phyloP scores from a whole-genome alignment of 129 eudicot genomes.

The Chrysanthemum seticuspe region DNA sequence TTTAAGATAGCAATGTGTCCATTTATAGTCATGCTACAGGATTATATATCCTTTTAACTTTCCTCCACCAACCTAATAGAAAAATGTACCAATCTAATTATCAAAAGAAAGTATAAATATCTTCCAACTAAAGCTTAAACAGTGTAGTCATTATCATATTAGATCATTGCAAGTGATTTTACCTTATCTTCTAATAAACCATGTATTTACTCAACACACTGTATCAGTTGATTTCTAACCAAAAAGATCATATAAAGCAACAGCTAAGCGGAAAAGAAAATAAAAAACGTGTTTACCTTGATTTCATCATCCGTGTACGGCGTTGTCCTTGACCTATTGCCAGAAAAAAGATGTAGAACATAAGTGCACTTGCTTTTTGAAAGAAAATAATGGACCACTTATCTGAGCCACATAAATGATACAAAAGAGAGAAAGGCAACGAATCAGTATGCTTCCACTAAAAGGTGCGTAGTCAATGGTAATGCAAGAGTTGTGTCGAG shows the following conservation, averaged over 20 bases:
- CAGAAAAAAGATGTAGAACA: neutral
- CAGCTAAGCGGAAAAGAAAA: neutral
- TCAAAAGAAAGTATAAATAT: neutral
- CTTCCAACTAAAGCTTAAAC: neutral
- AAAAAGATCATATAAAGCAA: neutral
- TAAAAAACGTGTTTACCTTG: slow-evolving; percentile 48
- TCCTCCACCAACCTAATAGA: too few relatives aligned
- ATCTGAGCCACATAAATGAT: neutral
- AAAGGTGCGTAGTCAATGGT: neutral
- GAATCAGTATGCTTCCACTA: neutral
- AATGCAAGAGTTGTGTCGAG: neutral
- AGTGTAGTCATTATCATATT: neutral
- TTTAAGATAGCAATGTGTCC: neutral
- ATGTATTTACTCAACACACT: neutral
- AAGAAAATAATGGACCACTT: neutral
- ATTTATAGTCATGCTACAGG: neutral
- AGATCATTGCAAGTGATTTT: neutral
- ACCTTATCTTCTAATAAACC: neutral
- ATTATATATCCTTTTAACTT: too few relatives aligned
- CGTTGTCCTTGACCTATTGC: slow-evolving; percentile 53
- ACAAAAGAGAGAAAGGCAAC: neutral
- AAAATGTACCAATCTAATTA: neutral
- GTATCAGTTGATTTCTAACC: neutral
- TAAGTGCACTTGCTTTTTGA: neutral
- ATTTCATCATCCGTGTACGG: slow-evolving; percentile 84